Base-by-base conservation (phyloP, 1,284 basidiomycete species). In the Xerocomus minutiporus region DNA sequence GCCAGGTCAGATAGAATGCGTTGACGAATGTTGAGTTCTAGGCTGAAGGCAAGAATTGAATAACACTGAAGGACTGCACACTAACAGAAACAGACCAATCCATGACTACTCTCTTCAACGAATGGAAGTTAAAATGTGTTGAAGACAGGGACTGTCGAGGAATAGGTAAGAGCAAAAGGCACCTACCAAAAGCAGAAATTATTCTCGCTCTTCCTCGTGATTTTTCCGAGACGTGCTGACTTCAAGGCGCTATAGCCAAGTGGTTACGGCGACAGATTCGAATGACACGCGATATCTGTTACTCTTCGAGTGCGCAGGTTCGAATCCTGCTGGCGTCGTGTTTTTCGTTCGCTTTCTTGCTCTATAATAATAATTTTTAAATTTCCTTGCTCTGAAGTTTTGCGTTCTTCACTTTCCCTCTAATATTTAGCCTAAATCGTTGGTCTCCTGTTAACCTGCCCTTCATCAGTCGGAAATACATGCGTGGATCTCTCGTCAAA, bases 1-100 rank as follows among this genome's bases (percentile, higher is more conserved):
- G 90, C 91, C 55, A 96, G 80, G 69, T 92, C 88, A 28, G 83
- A 81, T 32, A 96, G 73, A 58, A 95, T 88, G 58, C 82, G 79
- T 64, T 90, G 86, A 61, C 88, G 89, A 51, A 93, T 84, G 70
- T 91, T 88, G 17, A 89, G 69, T 62, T 89, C 86, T 23, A 89
- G 70, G 59, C 86, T 88, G 54, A 45, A 4, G 35, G 3, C 0
- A 17, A 36, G n/a, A 42, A 38, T 29, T 50, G 2, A 38, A 25
- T 9, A 54, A 40, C n/a, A 9, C 12, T 26, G n/a, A 31, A 34
- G n/a, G 17, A 20, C 12, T 46, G 0, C 8, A n/a, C 7, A 41
- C 15, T 8, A 34, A 47, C 1, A 43, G 25, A 50, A 35, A 59
- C 69, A 32, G 39, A 68, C 66, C 63, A 63, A 51, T 68, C 66